phyloP scores from a whole-genome alignment of 441 rosid species.

The Adansonia gregorii region DNA sequence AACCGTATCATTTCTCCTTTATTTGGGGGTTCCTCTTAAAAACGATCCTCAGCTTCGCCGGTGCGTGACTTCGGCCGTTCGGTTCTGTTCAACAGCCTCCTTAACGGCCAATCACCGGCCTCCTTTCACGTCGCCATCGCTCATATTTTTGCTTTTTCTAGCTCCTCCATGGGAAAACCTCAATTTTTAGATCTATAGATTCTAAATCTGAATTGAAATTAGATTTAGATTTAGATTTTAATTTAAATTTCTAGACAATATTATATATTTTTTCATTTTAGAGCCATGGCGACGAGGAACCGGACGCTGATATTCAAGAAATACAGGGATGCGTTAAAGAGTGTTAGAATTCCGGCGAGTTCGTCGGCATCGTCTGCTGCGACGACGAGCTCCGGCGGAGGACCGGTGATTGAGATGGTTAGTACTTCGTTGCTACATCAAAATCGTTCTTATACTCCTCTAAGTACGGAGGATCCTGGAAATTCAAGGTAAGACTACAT shows the following conservation, averaged over 20 bases:
- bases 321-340: conserved; percentile 85
- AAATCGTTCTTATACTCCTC: conserved; percentile 73
- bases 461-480: conserved; percentile 91
- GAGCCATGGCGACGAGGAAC: conserved; percentile 80
- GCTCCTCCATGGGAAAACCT: conserved; percentile 24
- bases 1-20: background rate
- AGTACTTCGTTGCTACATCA: conserved; percentile 77
- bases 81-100: background rate
- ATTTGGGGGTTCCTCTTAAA: too few species aligned
- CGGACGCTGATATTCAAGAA: conserved; percentile 67
- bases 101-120: conserved; percentile 24
- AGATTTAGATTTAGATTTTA: conserved; percentile 26
- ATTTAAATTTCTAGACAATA: background rate
- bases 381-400: conserved; percentile 44
- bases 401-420: conserved; percentile 91
- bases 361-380: conserved; percentile 39
- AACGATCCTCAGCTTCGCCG: conserved; percentile 28
- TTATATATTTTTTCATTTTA: conserved; percentile 1
- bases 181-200: conserved; percentile 42
- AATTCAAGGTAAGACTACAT: conserved; percentile 60
- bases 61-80: conserved; percentile 31
- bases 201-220: conserved; percentile 25
- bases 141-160: background rate
- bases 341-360: conserved; percentile 70
- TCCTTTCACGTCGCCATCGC: conserved; percentile 32